Conservation (phyloP, 805 yeast species). For the Candida pseudofarinosa region DNA sequence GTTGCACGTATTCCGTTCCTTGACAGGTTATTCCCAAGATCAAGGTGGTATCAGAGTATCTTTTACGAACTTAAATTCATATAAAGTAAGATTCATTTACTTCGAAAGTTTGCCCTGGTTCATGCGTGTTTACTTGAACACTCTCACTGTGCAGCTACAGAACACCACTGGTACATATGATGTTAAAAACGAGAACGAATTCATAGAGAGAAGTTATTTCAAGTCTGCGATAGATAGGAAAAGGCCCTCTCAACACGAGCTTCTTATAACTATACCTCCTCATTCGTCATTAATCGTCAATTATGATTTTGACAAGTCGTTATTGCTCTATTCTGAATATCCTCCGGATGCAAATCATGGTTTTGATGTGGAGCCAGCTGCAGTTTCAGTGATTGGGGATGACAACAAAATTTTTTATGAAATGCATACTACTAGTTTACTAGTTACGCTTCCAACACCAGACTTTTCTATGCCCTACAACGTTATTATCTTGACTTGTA, state of each 20-base stretch:
- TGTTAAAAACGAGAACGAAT: conserved; percentile 15
- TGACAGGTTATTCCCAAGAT: conserved; percentile 90
- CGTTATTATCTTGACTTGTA: conserved; percentile 89
- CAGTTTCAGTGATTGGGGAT: conserved; percentile 50
- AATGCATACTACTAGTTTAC: conserved; percentile 78
- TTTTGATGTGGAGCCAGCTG: conserved; percentile 89
- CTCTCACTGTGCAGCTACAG: conserved; percentile 43
- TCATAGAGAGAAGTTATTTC: conserved; percentile 55
- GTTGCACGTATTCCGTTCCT: conserved; percentile 71
- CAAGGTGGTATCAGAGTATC: conserved; percentile 83
- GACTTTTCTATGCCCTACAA: conserved; percentile 99
- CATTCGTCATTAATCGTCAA: conserved; percentile 55
- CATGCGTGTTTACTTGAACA: conserved; percentile 75
- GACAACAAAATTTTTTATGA: conserved; percentile 35
- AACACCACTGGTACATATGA: conserved; percentile 15
- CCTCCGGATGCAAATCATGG: conserved; percentile 99
- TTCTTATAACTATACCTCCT: conserved; percentile 62
- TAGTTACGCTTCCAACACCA: conserved; percentile 88
- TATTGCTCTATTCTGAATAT: conserved; percentile 81
- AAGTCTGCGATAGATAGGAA: conserved; percentile 75
- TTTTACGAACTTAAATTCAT: conserved; percentile 59
- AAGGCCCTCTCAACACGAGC: conserved; percentile 81
- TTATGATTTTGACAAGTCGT: conserved; percentile 82
- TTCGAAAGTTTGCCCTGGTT: conserved; percentile 92
- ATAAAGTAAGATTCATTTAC: conserved; percentile 48